Percentiles rank a stretch among this genome's conserved stretches.
These are phyloP conservation scores for Aspergillus heteromorphus DNA, from an alignment of 495 filamentous ascomycete genomes.

Conservation along the genomic window DNA sequence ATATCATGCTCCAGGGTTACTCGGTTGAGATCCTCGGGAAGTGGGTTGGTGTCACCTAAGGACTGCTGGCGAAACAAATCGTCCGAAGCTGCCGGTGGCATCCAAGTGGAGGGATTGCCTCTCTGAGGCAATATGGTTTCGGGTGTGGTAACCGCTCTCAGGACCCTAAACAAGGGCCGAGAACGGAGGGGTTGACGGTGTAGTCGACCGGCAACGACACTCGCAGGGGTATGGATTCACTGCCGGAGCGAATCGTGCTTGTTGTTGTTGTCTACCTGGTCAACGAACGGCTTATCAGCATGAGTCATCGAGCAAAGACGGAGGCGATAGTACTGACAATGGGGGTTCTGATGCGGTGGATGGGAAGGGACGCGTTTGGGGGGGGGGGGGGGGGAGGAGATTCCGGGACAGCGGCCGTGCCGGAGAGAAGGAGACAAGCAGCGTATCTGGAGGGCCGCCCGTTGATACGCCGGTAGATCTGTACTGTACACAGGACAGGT, in stretches of 20 bases:
- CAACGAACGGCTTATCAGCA: conserved; percentile 14
- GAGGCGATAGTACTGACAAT: conserved; percentile 2
- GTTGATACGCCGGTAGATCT: conserved; percentile 16
- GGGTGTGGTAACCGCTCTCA: conserved; percentile 29
- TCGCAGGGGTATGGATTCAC: neutral
- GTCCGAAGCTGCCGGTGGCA: conserved; percentile 46
- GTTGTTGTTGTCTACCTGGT: conserved; percentile 4
- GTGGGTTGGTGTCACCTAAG: conserved; percentile 31
- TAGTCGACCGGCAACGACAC: conserved; percentile 2
- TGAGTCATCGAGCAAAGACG: conserved; percentile 10
- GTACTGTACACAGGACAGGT: conserved; percentile 6
- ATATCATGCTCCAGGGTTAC: conserved; percentile 34
- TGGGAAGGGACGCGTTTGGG: neutral
- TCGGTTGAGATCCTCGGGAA: conserved; percentile 22
- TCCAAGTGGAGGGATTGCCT: conserved; percentile 37
- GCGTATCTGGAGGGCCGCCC: conserved; percentile 14
- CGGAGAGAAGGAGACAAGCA: conserved; percentile 4
- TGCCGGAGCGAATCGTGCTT: neutral
- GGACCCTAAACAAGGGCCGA: conserved; percentile 32
- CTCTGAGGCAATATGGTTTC: conserved; percentile 17
- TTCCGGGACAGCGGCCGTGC: neutral
- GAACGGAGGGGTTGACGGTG: conserved; percentile 27
- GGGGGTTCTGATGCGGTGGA: neutral
- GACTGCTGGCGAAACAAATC: conserved; percentile 41
- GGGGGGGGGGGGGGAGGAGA: neutral